phyloP scores from a whole-genome alignment of 352 stramenopile species.

The Phytophthora palmivora region DNA sequence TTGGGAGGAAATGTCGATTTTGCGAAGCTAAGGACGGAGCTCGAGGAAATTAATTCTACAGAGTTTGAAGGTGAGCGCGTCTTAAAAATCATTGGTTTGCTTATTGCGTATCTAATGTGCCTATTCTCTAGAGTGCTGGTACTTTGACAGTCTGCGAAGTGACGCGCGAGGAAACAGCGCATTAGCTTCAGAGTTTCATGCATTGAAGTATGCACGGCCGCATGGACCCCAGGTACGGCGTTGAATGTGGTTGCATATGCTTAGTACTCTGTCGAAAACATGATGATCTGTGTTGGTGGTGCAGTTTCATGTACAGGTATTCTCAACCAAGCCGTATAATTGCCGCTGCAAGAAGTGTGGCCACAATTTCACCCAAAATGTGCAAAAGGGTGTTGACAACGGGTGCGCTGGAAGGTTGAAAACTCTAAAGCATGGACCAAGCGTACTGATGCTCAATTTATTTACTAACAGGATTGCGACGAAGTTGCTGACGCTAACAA shows the following conservation, averaged over 20 bases:
- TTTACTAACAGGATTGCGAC: conserved; percentile 61
- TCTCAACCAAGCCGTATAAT: conserved; percentile 71
- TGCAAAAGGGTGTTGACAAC: conserved; percentile 84
- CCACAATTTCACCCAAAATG: conserved; percentile 58
- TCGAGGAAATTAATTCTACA: conserved; percentile 46
- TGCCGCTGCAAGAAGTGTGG: conserved; percentile 61
- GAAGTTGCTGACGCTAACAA: conserved; percentile 69
- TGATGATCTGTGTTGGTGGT: background rate
- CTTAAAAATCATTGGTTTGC: background rate
- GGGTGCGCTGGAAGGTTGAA: conserved; percentile 40
- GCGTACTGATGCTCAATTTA: background rate
- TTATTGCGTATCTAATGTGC: background rate
- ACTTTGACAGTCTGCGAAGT: conserved; percentile 63
- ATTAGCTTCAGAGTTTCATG: conserved; percentile 44
- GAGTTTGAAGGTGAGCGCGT: conserved; percentile 46
- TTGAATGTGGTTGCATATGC: no score
- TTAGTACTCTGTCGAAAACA: no score
- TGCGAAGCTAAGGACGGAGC: conserved; percentile 47
- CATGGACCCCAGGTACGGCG: conserved; percentile 60
- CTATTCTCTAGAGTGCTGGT: conserved; percentile 72
- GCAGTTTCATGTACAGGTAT: conserved; percentile 77
- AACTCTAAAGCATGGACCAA: no score
- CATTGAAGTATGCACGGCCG: conserved; percentile 62
- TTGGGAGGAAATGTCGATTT: conserved; percentile 57
- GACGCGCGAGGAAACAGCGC: conserved; percentile 40